Conservation (phyloP, 441 rosid species). For the Raphanus hybrid region DNA sequence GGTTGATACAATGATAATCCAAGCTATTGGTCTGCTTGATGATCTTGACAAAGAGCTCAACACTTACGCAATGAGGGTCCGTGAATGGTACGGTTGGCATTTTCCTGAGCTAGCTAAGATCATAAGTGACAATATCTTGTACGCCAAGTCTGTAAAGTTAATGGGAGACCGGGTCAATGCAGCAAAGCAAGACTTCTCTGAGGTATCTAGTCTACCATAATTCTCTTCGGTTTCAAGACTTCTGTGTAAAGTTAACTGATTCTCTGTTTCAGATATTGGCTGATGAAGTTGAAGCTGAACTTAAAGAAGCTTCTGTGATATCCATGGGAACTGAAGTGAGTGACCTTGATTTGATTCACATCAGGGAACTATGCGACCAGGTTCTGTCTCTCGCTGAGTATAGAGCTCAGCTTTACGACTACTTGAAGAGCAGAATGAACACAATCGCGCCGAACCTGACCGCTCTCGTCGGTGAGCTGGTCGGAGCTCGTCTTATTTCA, state of each 20-base stretch:
- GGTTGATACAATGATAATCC: slow-evolving; percentile 16
- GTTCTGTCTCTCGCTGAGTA: slow-evolving; percentile 81
- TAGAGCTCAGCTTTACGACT: slow-evolving; percentile 85
- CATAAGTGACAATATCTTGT: slow-evolving; percentile 74
- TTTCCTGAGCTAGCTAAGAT: slow-evolving; percentile 92
- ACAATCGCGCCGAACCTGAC: slow-evolving; percentile 87
- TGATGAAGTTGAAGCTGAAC: slow-evolving; percentile 72
- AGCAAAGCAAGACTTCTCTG: slow-evolving; percentile 81
- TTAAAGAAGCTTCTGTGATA: slow-evolving; percentile 81
- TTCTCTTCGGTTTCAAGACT: background rate
- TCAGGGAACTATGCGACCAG: slow-evolving; percentile 80
- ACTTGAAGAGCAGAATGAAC: slow-evolving; percentile 82
- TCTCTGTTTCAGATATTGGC: slow-evolving; percentile 50
- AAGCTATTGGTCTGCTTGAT: slow-evolving; percentile 14
- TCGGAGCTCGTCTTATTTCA: slow-evolving; percentile 88
- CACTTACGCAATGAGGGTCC: slow-evolving; percentile 56
- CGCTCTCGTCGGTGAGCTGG: slow-evolving; percentile 91
- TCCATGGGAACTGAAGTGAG: slow-evolving; percentile 92
- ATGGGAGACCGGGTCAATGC: slow-evolving; percentile 83
- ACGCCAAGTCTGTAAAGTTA: slow-evolving; percentile 79
- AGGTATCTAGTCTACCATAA: slow-evolving; percentile 39
- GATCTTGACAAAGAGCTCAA: slow-evolving; percentile 15
- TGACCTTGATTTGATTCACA: slow-evolving; percentile 73
- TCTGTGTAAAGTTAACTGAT: too few species aligned
- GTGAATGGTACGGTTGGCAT: slow-evolving; percentile 97